phyloP scores from a whole-genome alignment of 768 basidiomycete species.

The Boletus eberwhitei region DNA sequence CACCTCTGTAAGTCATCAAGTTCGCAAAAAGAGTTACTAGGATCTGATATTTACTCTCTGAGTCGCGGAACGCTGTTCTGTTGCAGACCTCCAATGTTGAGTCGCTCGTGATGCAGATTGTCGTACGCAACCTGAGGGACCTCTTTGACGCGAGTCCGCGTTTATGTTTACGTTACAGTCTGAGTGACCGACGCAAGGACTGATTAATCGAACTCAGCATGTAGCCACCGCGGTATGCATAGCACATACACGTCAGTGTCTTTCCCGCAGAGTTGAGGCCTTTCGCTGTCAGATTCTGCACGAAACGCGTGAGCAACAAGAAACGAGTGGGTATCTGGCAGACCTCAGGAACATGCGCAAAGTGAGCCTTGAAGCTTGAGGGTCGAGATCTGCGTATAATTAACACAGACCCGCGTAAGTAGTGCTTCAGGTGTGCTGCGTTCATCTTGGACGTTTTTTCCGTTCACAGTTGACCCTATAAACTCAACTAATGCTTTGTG shows the following conservation, averaged over 20 bases:
- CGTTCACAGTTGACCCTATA: no score
- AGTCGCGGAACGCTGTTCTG: no score
- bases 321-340: no score
- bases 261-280: neutral
- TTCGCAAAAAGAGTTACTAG: no score
- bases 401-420: constrained; percentile 25
- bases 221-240: constrained; percentile 38
- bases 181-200: neutral
- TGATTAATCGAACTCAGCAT: constrained; percentile 23
- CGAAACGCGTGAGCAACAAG: constrained; percentile 35
- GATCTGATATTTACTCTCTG: no score
- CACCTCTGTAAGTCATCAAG: no score
- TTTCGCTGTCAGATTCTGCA: constrained; percentile 34
- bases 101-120: no score
- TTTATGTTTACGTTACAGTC: neutral
- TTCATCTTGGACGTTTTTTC: neutral
- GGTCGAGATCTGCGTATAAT: no score
- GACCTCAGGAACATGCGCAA: no score
- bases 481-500: constrained; percentile 9
- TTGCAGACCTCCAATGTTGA: no score
- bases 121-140: constrained; percentile 36
- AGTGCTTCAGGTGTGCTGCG: constrained; percentile 36
- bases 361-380: no score
- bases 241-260: neutral
- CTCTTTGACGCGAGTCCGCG: constrained; percentile 36